Base-by-base conservation (phyloP, 2,329 filamentous ascomycete genomes). In the Xylariaceae sp. region DNA sequence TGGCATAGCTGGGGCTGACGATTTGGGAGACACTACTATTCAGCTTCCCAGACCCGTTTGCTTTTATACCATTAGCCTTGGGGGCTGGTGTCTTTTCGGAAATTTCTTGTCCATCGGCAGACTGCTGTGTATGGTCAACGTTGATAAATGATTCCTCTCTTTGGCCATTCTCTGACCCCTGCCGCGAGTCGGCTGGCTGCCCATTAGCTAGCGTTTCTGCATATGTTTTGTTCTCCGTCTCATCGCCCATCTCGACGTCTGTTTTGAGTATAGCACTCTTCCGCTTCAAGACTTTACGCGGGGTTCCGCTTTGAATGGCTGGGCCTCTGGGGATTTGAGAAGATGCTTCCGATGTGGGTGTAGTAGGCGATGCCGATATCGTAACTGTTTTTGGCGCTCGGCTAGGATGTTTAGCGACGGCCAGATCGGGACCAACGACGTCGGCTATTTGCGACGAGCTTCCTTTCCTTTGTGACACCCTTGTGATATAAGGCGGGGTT, bases 241-340 rank as follows among this genome's bases (percentile, higher is more conserved):
- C 47, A 18, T 50, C 53, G 18, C 41, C 47, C 56, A 61, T 63
- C 14, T 55, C 55, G 18, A 47, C 44, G 40, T 42, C 17, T 17
- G 42, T 19, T 12, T 7, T 2, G 39, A 41, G 42, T 53, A 55
- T 34, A 33, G 36, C 42, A 28, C 44, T 38, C 18, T 42, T 54
- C 12, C 52, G 51, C 41, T 31, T 59, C 1, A 48, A 52, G 12
- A 51, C 16, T 16, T 56, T 54, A 10, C 51, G 53, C 17, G 56
- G 38, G 5, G 51, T 38, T 33, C 42, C 50, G 17, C 38, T 33
- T 38, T 51, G 57, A 12, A 43, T 44, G 10, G 36, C 34, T 5
- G 31, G 34, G 40, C 22, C 33, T 19, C 48, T 54, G 5, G 57
- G 55, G 28, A 56, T 57, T 17, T 55, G 56, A 18, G 59, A 60